Evolutionary conservation across 768 basidiomycete species (phyloP), one percentile per base, ranked within the genome.

Genomic region (Gloeopeniophorella convolvens): DNA sequence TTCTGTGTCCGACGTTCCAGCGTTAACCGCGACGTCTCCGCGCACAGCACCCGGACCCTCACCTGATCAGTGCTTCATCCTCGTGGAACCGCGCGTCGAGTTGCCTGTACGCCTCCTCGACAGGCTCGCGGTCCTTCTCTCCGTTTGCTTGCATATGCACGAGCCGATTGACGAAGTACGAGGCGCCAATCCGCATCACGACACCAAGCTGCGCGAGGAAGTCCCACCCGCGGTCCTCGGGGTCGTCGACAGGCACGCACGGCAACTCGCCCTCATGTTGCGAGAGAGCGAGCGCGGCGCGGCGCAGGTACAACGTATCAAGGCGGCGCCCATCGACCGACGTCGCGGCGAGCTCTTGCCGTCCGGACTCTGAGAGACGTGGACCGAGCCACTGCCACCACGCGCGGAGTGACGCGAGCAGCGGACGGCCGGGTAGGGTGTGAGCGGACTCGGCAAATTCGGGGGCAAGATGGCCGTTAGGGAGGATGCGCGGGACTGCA

Each of bases 81-180:
- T 62, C 61, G 2, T 56, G 31, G n/a, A 62, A 62, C n/a, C 61
- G 48, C 16, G 58, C 53, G 33, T 62, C 53, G 1, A 62, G 49
- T 13, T 62, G 60, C 30, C 33, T 52, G 41, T 62, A 62, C 11
- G 54, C 32, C 11, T 53, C 49, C 1, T 50, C 30, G 13, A 55
- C 55, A 4, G 28, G 13, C 18, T 30, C 41, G 10, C 18, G n/a
- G 18, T 57, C 46, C 13, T 42, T 45, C 24, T 47, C 28, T 6
- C 48, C 49, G 21, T 7, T 31, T 18, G 43, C 48, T 9, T 53
- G 42, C 28, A 62, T 42, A 20, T 51, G 52, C 8, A 56, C 5
- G 11, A 62, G 61, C 27, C 36, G 40, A 16, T 54, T 59, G 16
- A 62, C 20, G 32, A 32, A 62, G 50, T 58, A 50, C 5, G 46